phyloP scores from a whole-genome alignment of 73 alveolate species.

The Stentor coeruleus region DNA sequence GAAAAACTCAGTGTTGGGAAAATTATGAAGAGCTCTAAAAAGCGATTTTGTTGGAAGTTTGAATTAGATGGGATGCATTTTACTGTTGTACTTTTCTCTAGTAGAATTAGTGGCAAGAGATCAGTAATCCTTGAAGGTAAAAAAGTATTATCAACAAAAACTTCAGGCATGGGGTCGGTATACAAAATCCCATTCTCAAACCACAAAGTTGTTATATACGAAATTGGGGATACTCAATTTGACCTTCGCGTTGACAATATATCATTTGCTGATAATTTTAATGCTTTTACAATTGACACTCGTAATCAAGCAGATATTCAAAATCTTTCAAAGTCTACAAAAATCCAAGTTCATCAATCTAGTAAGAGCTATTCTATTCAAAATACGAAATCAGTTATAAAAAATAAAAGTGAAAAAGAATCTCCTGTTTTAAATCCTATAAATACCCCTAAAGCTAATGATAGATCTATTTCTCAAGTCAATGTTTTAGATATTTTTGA shows the following conservation, averaged over 20 bases:
- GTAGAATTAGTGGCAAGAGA: not conserved
- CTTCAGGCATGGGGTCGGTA: not conserved
- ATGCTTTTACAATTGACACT: too few relatives aligned
- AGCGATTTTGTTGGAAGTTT: slow-evolving; percentile 70
- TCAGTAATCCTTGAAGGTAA: not conserved
- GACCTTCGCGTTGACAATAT: not conserved
- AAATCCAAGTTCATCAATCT: too few relatives aligned
- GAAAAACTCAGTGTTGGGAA: slow-evolving; percentile 25
- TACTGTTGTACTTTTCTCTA: slow-evolving; percentile 48
- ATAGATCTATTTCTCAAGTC: not conserved
- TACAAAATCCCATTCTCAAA: not conserved
- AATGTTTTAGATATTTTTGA: not conserved
- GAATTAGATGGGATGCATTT: slow-evolving; percentile 68
- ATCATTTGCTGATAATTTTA: not conserved
- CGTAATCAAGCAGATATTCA: too few relatives aligned
- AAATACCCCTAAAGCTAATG: not conserved
- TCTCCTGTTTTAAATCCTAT: not conserved
- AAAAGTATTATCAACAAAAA: not conserved
- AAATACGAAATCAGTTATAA: too few relatives aligned
- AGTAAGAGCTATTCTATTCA: too few relatives aligned
- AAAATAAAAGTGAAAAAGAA: too few relatives aligned
- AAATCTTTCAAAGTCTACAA: too few relatives aligned
- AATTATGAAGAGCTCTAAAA: slow-evolving; percentile 41
- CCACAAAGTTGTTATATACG: not conserved
- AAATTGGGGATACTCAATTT: not conserved